Percentiles rank a stretch among this genome's conserved stretches.
These are phyloP conservation scores for Podaxis pistillaris DNA, from an alignment of 768 basidiomycete species.

Conservation along the genomic window DNA sequence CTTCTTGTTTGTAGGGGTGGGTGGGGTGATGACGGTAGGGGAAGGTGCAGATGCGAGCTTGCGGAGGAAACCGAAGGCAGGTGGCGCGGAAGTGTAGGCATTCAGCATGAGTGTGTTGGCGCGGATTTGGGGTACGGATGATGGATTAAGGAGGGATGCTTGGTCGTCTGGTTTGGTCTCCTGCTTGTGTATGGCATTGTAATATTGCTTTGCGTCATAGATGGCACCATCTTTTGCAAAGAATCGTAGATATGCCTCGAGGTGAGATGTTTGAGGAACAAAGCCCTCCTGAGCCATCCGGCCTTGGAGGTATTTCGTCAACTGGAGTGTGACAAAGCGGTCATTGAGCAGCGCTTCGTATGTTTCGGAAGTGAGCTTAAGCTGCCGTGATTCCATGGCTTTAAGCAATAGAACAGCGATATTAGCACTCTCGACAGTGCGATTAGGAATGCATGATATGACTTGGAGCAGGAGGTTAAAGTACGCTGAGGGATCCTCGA, in stretches of 20 bases:
- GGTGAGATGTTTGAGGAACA: conserved; percentile 39
- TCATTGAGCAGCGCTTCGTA: conserved; percentile 47
- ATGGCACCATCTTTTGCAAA: conserved; percentile 45
- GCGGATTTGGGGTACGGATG: conserved; percentile 24
- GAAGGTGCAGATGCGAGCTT: conserved; percentile 23
- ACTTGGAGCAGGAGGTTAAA: conserved; percentile 58
- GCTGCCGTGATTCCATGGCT: conserved; percentile 45
- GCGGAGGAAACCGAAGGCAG: conserved; percentile 48
- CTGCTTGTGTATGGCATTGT: conserved; percentile 32
- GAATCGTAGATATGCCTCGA: conserved; percentile 48
- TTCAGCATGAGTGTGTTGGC: conserved; percentile 45
- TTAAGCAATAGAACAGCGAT: conserved; percentile 40
- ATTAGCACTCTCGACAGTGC: conserved; percentile 37
- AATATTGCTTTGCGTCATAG: conserved; percentile 38
- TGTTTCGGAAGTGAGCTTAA: conserved; percentile 39
- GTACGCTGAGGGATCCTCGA: conserved; percentile 24
- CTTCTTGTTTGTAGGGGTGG: not conserved
- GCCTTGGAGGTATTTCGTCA: conserved; percentile 45
- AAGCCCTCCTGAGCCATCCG: conserved; percentile 40
- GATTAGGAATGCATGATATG: conserved; percentile 39
- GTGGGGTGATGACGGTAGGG: not conserved
- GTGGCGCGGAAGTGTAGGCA: conserved; percentile 36
- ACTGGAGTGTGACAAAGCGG: conserved; percentile 47
- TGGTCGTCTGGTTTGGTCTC: conserved; percentile 6
- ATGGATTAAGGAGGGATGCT: conserved; percentile 8